These are phyloP conservation scores for Aspergillus kassunensis DNA, from an alignment of 495 filamentous ascomycete species.

Conservation along the genomic window DNA sequence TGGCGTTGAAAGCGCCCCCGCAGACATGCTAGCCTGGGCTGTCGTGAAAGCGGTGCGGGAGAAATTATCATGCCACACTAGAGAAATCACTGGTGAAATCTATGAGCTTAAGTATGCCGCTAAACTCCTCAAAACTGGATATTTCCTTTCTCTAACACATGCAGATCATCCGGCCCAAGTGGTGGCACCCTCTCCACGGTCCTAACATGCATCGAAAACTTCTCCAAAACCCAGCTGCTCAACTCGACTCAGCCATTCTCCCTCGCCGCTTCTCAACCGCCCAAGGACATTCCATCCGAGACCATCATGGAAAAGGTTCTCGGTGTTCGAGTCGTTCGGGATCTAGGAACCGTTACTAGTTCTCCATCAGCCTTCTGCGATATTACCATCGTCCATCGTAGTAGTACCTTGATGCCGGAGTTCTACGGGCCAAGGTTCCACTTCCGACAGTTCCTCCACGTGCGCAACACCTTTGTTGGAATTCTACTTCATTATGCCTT, in stretches of 20 bases:
- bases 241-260: slow-evolving; percentile 59
- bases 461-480: slow-evolving; percentile 56
- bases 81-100: slow-evolving; percentile 57
- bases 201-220: slow-evolving; percentile 59
- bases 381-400: slow-evolving; percentile 65
- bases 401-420: slow-evolving; percentile 67
- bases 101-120: slow-evolving; percentile 53
- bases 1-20: slow-evolving; percentile 79
- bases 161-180: slow-evolving; percentile 52
- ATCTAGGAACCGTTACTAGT: slow-evolving; percentile 64
- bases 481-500: slow-evolving; percentile 55
- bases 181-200: slow-evolving; percentile 70
- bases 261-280: slow-evolving; percentile 57
- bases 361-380: slow-evolving; percentile 58
- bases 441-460: slow-evolving; percentile 64
- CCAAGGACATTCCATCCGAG: slow-evolving; percentile 30
- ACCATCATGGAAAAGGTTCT: slow-evolving; percentile 44
- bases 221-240: slow-evolving; percentile 52
- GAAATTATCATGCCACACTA: slow-evolving; percentile 50
- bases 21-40: slow-evolving; percentile 73
- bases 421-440: slow-evolving; percentile 71
- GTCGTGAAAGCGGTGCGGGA: slow-evolving; percentile 63
- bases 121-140: not conserved
- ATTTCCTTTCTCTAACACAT: slow-evolving; percentile 5
- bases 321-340: slow-evolving; percentile 58